These are phyloP conservation scores for Fusarium virguliforme DNA, from an alignment of 2,329 filamentous ascomycete species.

Conservation along the genomic window DNA sequence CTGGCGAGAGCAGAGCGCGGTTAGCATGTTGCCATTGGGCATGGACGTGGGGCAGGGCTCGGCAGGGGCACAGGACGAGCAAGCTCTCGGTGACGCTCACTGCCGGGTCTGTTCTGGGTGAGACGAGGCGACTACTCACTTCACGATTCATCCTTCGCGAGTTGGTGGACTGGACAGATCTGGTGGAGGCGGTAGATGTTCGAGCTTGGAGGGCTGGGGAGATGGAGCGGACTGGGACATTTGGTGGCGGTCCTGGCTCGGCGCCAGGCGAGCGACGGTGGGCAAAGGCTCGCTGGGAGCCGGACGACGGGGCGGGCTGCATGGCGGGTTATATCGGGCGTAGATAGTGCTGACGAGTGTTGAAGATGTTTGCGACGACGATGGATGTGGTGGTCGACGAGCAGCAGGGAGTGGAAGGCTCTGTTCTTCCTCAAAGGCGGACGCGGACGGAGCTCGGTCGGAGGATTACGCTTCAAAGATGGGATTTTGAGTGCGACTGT, in stretches of 20 bases:
- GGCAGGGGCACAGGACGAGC: constrained; percentile 38
- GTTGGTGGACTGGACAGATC: constrained; percentile 65
- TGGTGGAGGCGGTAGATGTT: constrained; percentile 77
- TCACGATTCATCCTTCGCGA: constrained; percentile 56
- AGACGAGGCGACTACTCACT: constrained; percentile 48
- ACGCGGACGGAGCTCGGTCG: constrained; percentile 29
- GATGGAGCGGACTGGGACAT: constrained; percentile 70
- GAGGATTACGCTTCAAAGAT: constrained; percentile 42
- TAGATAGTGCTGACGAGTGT: constrained; percentile 10
- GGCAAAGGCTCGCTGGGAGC: constrained; percentile 66
- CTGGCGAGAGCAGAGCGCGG: constrained; percentile 50
- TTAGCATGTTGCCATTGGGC: constrained; percentile 47
- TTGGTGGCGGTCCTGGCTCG: constrained; percentile 72
- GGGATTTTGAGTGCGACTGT: constrained; percentile 44
- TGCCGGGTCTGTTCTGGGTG: constrained; percentile 11
- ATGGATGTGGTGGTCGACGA: constrained; percentile 9
- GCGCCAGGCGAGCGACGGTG: constrained; percentile 76
- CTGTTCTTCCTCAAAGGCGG: constrained; percentile 11
- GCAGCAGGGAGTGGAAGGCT: constrained; percentile 18
- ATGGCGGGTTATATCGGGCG: constrained; percentile 31
- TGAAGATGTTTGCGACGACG: constrained; percentile 19
- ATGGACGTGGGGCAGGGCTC: constrained; percentile 41
- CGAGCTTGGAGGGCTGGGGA: constrained; percentile 76
- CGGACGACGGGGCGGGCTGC: constrained; percentile 44
- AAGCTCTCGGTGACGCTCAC: constrained; percentile 14